Evolutionary conservation across 176 grass and related monocot species (phyloP), one percentile per base, ranked within the genome.

Genomic region (Zoysia pacifica): DNA sequence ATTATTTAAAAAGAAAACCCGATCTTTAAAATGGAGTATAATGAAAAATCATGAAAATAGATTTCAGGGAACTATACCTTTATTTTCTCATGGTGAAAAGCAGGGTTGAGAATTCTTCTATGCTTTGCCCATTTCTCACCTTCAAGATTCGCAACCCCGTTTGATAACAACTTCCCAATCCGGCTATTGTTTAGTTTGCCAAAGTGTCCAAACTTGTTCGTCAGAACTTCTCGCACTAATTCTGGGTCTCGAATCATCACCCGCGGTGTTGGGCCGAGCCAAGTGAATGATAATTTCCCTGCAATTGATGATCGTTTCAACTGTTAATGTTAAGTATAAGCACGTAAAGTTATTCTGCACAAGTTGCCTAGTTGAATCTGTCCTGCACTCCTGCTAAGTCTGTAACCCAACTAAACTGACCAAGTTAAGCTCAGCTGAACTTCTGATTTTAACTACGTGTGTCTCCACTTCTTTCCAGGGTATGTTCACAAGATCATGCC

Each of bases 71-170:
- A 36, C 1, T 15, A 13, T 60, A 93, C 90, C 79, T 93, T 97
- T 51, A 93, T 74, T 73, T 97, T 97, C 73, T 91, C 90, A 50
- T 84, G 66, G 66, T 93, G 86, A 62, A 97, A 97, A 53, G 90
- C 88, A 1, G 93, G 90, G 71, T 92, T 96, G 37, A 96, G 76
- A 65, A 96, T 96, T 61, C 82, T 91, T 69, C 90, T 41, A 60
- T 92, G 90, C 49, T 81, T 96, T 39, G 53, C 85, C 93, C 90
- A 96, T 83, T 90, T 90, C 28, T 96, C 74, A 0, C 93, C 87
- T 72, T 96, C 85, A 55, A 88, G 86, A 44, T n/a, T 67, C 0
- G 44, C 44, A 46, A 95, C 18, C 13, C 90, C 93, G 1, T 79
- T 13, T 6, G 11, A 36, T 9, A 92, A 47, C 9, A 86, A 15